Evolutionary conservation across 2,329 filamentous ascomycete genomes (phyloP).

Genomic region (Trematosphaeria pertusa): DNA sequence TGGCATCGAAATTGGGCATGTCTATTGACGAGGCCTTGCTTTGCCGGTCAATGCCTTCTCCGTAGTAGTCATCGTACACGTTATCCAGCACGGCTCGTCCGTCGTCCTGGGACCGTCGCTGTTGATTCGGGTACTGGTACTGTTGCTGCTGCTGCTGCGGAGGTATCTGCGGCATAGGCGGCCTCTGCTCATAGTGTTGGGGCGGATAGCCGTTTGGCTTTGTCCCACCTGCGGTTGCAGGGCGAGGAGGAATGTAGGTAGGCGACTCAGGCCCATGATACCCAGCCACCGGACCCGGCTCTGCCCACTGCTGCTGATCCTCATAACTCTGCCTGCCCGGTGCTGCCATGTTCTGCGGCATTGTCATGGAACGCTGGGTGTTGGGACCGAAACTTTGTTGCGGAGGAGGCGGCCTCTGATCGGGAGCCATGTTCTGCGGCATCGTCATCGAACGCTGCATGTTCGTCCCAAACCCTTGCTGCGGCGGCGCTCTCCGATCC

Average conservation of each 20-base stretch:
- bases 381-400: slow-evolving; percentile 38
- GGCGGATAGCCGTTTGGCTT: slow-evolving; percentile 28
- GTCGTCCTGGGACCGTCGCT: slow-evolving; percentile 30
- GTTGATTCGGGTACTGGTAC: slow-evolving; percentile 27
- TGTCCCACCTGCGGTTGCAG: slow-evolving; percentile 43
- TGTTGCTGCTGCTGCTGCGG: slow-evolving; percentile 26
- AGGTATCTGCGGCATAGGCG: slow-evolving; percentile 36
- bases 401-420: slow-evolving; percentile 36
- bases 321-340: slow-evolving; percentile 21
- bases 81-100: slow-evolving; percentile 56
- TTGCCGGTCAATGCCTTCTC: slow-evolving; percentile 39
- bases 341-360: slow-evolving; percentile 42
- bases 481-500: slow-evolving; percentile 30
- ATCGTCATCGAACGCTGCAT: slow-evolving; percentile 22
- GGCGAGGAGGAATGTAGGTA: slow-evolving; percentile 43
- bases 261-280: slow-evolving; percentile 48
- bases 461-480: slow-evolving; percentile 24
- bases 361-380: slow-evolving; percentile 45
- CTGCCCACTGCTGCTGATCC: slow-evolving; percentile 41
- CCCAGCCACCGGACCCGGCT: slow-evolving; percentile 41
- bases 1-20: slow-evolving; percentile 70
- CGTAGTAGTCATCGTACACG: slow-evolving; percentile 59
- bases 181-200: slow-evolving; percentile 34
- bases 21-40: slow-evolving; percentile 59
- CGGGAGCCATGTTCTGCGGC: slow-evolving; percentile 27